Evolutionary conservation across 352 stramenopile genomes (phyloP).

Genomic region (Phytophthora pluvialis): DNA sequence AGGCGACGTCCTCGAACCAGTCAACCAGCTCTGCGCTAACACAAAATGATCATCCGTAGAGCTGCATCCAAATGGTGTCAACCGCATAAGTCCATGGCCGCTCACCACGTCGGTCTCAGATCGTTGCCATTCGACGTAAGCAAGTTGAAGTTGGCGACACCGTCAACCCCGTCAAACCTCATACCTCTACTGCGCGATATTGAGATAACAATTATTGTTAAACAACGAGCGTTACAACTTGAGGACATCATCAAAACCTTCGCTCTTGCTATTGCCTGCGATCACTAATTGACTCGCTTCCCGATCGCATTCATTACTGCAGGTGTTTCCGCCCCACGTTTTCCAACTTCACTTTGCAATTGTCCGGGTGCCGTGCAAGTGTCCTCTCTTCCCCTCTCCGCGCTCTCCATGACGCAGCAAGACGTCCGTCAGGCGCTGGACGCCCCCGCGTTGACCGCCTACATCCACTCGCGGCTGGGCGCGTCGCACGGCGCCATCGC

Average conservation of each 20-base stretch:
- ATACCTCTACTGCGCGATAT: background rate
- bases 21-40: background rate
- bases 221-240: background rate
- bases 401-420: slow-evolving; percentile 45
- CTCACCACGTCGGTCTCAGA: slow-evolving; percentile 6
- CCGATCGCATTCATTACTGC: background rate
- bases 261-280: background rate
- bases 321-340: background rate
- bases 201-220: background rate
- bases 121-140: slow-evolving; percentile 26
- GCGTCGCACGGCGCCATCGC: slow-evolving; percentile 57
- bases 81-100: background rate
- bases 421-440: slow-evolving; percentile 67
- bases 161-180: background rate
- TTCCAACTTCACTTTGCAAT: slow-evolving; percentile 25
- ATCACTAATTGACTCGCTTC: background rate
- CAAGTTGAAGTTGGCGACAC: slow-evolving; percentile 32
- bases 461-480: slow-evolving; percentile 58
- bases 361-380: slow-evolving; percentile 13
- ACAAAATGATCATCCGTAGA: background rate
- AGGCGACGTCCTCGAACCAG: slow-evolving; percentile 7
- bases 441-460: slow-evolving; percentile 48
- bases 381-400: background rate
- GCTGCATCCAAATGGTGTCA: slow-evolving; percentile 9
- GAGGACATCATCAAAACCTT: background rate